Evolutionary conservation across 345 rosid genomes (phyloP).

Genomic region (Ailanthus altissimus): DNA sequence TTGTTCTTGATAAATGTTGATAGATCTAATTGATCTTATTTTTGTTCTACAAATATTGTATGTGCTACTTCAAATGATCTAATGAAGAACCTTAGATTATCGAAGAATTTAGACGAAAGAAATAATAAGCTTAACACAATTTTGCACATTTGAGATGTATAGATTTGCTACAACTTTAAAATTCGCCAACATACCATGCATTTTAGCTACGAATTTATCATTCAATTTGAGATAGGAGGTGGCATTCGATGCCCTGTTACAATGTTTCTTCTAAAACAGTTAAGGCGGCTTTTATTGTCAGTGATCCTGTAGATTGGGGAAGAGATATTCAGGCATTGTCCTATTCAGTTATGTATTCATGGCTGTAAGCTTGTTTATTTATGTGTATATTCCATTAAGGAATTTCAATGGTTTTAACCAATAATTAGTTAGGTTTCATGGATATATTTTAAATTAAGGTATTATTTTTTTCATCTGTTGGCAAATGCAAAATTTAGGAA

Average conservation of each 20-base stretch:
- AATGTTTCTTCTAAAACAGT: slow-evolving; percentile 35
- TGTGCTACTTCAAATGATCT: neutral
- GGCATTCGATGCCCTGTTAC: slow-evolving; percentile 30
- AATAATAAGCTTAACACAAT: neutral
- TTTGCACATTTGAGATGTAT: neutral
- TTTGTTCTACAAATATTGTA: neutral
- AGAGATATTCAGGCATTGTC: slow-evolving; percentile 48
- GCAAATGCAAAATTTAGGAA: slow-evolving; percentile 3
- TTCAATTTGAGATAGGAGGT: slow-evolving; percentile 38
- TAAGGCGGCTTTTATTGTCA: slow-evolving; percentile 45
- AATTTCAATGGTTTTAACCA: neutral
- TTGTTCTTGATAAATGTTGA: slow-evolving; percentile 56
- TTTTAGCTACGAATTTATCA: slow-evolving; percentile 3
- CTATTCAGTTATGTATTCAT: neutral
- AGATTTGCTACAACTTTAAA: neutral
- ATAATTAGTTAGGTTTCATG: slow-evolving; percentile 6
- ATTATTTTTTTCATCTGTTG: neutral
- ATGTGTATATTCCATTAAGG: neutral
- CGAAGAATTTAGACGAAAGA: neutral
- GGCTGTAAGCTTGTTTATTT: neutral
- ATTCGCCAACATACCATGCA: neutral
- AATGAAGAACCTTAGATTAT: neutral
- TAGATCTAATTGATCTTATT: slow-evolving; percentile 4
- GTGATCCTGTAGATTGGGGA: slow-evolving; percentile 62
- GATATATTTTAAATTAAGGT: neutral